Conservation (phyloP, 192 early-diverging fungal genomes). For the Umbelopsis vinacea region DNA sequence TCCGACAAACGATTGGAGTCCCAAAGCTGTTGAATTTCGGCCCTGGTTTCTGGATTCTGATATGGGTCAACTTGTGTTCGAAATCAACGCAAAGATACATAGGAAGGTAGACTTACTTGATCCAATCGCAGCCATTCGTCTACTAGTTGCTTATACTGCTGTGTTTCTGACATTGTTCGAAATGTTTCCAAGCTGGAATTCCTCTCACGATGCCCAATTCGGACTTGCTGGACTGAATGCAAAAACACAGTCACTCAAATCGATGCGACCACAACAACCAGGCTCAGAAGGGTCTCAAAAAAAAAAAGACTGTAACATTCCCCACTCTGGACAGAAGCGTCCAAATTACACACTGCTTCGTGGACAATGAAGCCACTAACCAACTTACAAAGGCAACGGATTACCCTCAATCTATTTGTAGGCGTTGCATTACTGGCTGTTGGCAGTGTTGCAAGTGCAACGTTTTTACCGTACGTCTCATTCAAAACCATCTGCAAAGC, state of each 20-base stretch:
- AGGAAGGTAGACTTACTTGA: slow-evolving; percentile 38
- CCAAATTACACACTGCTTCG: background rate
- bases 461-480: slow-evolving; percentile 15
- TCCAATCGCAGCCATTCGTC: slow-evolving; percentile 63
- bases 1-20: slow-evolving; percentile 51
- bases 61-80: background rate
- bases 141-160: slow-evolving; percentile 37
- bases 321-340: slow-evolving; percentile 15
- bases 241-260: background rate
- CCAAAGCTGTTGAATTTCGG: slow-evolving; percentile 58
- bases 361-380: slow-evolving; percentile 19
- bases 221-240: background rate
- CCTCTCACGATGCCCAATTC: background rate
- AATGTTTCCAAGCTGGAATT: background rate
- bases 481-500: background rate
- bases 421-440: slow-evolving; percentile 10
- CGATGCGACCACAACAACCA: background rate
- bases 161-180: background rate
- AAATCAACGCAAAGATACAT: background rate
- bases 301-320: background rate
- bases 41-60: slow-evolving; percentile 65
- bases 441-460: slow-evolving; percentile 20
- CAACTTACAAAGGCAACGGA: slow-evolving; percentile 11
- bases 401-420: slow-evolving; percentile 17
- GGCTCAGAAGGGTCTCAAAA: too few relatives aligned